phyloP scores from a whole-genome alignment of 768 basidiomycete genomes.

The Roridomyces roridus region DNA sequence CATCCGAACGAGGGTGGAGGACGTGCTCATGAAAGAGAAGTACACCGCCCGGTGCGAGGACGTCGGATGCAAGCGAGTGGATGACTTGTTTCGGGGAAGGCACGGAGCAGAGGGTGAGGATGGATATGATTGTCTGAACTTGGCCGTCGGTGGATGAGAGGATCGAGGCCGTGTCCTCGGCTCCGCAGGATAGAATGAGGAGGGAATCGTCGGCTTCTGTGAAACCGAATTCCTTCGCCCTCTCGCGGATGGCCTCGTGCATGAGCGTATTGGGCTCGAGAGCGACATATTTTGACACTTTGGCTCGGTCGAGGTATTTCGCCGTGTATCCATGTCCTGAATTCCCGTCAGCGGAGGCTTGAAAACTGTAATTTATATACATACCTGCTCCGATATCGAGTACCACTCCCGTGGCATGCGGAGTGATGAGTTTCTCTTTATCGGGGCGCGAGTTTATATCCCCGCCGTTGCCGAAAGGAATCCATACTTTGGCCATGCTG shows the following conservation, averaged over 20 bases:
- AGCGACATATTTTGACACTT: slow-evolving; percentile 71
- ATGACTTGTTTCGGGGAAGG: slow-evolving; percentile 60
- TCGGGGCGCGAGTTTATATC: slow-evolving; percentile 46
- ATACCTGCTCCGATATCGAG: slow-evolving; percentile 74
- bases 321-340: slow-evolving; percentile 69
- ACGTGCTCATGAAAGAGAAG: slow-evolving; percentile 78
- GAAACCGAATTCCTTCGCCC: slow-evolving; percentile 58
- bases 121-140: slow-evolving; percentile 68
- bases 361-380: slow-evolving; percentile 16
- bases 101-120: slow-evolving; percentile 71
- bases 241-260: slow-evolving; percentile 60
- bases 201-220: slow-evolving; percentile 58
- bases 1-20: slow-evolving; percentile 51
- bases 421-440: slow-evolving; percentile 57
- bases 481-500: slow-evolving; percentile 68
- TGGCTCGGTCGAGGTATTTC: slow-evolving; percentile 60
- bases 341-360: not conserved
- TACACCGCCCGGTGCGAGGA: slow-evolving; percentile 69
- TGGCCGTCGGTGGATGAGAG: slow-evolving; percentile 38
- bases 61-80: slow-evolving; percentile 48
- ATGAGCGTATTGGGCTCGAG: slow-evolving; percentile 73
- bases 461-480: slow-evolving; percentile 49
- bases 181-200: slow-evolving; percentile 66
- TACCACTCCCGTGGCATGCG: slow-evolving; percentile 63
- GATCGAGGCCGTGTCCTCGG: slow-evolving; percentile 61